These are phyloP conservation scores for Ustilago shanxiensis DNA, from an alignment of 1,284 basidiomycete species.

Conservation along the genomic window DNA sequence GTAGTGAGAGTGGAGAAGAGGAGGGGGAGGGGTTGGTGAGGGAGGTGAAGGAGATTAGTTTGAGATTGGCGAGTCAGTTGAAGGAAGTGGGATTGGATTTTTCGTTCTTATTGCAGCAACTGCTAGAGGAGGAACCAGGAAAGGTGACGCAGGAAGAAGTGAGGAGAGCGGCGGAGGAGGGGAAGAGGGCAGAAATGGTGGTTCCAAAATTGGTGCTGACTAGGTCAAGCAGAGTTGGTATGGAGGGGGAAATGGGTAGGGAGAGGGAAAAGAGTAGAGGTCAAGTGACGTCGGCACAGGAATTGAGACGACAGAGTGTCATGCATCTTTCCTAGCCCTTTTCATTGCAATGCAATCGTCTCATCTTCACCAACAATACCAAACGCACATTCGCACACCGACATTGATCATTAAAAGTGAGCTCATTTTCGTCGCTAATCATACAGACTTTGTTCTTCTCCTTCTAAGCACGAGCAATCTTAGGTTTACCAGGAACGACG, in stretches of 20 bases:
- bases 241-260: slow-evolving; percentile 4
- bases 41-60: slow-evolving; percentile 63
- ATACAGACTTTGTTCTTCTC: neutral
- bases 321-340: slow-evolving; percentile 28
- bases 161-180: neutral
- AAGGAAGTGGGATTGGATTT: slow-evolving; percentile 50
- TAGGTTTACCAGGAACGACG: slow-evolving; percentile 68
- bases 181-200: neutral
- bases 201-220: slow-evolving; percentile 23
- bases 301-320: slow-evolving; percentile 48
- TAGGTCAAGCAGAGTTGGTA: slow-evolving; percentile 23
- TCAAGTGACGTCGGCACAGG: slow-evolving; percentile 31
- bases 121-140: slow-evolving; percentile 21
- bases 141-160: neutral
- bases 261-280: slow-evolving; percentile 1
- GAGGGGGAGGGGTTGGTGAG: slow-evolving; percentile 35
- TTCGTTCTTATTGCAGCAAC: slow-evolving; percentile 22
- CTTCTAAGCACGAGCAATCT: slow-evolving; percentile 34
- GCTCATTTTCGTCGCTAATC: neutral
- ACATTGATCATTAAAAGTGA: neutral
- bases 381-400: neutral
- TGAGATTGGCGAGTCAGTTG: slow-evolving; percentile 38
- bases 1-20: slow-evolving; percentile 42
- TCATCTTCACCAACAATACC: neutral
- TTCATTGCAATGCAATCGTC: neutral